These are phyloP conservation scores for Colletotrichum nymphaeae DNA, from an alignment of 2,329 filamentous ascomycete genomes.

Conservation along the genomic window DNA sequence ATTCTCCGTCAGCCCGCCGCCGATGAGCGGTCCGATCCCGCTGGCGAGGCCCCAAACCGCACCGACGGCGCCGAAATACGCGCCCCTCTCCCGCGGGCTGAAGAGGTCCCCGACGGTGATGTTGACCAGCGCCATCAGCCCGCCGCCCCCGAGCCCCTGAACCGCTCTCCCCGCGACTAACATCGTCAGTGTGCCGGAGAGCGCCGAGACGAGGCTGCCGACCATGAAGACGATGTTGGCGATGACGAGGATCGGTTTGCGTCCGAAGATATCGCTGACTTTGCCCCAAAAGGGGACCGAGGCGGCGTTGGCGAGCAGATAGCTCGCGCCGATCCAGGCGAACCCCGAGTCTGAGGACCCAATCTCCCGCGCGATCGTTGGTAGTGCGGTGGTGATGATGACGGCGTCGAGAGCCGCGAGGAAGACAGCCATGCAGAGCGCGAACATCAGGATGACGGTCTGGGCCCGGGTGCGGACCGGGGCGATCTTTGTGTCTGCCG, in stretches of 20 bases:
- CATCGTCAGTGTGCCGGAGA: constrained; percentile 45
- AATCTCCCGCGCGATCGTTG: constrained; percentile 73
- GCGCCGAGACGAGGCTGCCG: constrained; percentile 65
- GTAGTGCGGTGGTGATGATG: constrained; percentile 75
- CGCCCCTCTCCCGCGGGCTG: constrained; percentile 60
- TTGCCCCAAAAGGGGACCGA: constrained; percentile 78
- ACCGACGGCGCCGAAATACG: constrained; percentile 65
- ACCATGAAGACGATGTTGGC: constrained; percentile 65
- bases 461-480: constrained; percentile 49
- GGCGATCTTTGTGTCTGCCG: not conserved
- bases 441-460: constrained; percentile 53
- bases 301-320: constrained; percentile 76
- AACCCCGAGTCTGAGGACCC: constrained; percentile 75
- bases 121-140: constrained; percentile 69
- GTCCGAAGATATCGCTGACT: constrained; percentile 68
- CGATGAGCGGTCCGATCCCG: constrained; percentile 74
- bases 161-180: constrained; percentile 44
- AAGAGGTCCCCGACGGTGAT: constrained; percentile 69
- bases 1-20: constrained; percentile 74
- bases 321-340: constrained; percentile 82
- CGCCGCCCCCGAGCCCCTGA: constrained; percentile 68
- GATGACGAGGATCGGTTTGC: constrained; percentile 64
- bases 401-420: constrained; percentile 68
- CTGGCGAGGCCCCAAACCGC: constrained; percentile 73
- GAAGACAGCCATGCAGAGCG: constrained; percentile 59